Conservation (phyloP, 2,329 filamentous ascomycete species). For the Fusarium clavum region DNA sequence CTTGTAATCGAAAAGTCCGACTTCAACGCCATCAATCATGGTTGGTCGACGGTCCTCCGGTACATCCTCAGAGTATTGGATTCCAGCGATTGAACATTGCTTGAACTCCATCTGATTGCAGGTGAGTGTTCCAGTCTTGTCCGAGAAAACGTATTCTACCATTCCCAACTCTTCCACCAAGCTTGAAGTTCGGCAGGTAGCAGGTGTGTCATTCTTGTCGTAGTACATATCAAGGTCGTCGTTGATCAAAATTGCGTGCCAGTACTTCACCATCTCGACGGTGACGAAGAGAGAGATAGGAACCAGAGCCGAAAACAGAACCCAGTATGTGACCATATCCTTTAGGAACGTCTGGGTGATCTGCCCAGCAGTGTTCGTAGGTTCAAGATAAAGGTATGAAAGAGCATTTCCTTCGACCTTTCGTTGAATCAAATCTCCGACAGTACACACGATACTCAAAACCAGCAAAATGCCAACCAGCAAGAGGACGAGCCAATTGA, state of each 20-base stretch:
- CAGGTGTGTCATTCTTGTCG: conserved; percentile 92
- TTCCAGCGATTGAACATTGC: conserved; percentile 90
- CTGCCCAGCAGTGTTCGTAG: conserved; percentile 63
- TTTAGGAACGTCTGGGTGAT: conserved; percentile 86
- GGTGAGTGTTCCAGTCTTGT: conserved; percentile 97
- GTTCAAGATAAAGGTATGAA: conserved; percentile 76
- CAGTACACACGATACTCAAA: conserved; percentile 89
- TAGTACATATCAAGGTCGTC: conserved; percentile 99
- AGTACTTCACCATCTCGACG: conserved; percentile 97
- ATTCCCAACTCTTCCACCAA: conserved; percentile 97
- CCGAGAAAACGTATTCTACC: conserved; percentile 98
- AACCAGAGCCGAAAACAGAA: conserved; percentile 94
- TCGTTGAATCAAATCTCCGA: conserved; percentile 87
- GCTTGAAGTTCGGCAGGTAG: conserved; percentile 95
- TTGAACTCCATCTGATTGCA: conserved; percentile 99
- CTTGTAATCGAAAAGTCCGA: conserved; percentile 87
- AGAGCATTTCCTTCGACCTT: conserved; percentile 72
- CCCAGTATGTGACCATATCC: conserved; percentile 98
- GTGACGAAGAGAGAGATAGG: conserved; percentile 99
- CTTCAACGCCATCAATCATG: conserved; percentile 79
- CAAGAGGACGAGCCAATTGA: conserved; percentile 93
- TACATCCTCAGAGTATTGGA: conserved; percentile 93
- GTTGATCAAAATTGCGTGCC: conserved; percentile 96
- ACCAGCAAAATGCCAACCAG: conserved; percentile 85
- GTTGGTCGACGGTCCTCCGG: conserved; percentile 89